Evolutionary conservation across 352 stramenopile species (phyloP).

Genomic region (Pythium graminicola): DNA sequence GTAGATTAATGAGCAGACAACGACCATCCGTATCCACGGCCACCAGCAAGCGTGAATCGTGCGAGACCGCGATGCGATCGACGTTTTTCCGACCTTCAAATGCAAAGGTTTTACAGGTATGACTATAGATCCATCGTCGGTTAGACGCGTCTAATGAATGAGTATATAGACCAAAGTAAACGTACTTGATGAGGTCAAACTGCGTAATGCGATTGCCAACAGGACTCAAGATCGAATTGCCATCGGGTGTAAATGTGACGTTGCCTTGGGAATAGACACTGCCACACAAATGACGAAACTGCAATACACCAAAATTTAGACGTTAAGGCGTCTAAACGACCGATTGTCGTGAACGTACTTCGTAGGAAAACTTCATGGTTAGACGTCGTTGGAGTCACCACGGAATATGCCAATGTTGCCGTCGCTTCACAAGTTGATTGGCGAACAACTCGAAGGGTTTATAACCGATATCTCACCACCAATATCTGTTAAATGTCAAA

Average conservation of each 20-base stretch:
- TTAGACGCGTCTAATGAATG: conserved; percentile 1
- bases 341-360: conserved; percentile 26
- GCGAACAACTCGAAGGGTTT: conserved; percentile 22
- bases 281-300: conserved; percentile 91
- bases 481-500: conserved; percentile 4
- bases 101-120: conserved; percentile 84
- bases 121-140: conserved; percentile 27
- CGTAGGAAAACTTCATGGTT: conserved; percentile 86
- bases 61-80: conserved; percentile 74
- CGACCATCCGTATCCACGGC: conserved; percentile 88
- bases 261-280: conserved; percentile 93
- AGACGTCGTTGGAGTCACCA: background rate
- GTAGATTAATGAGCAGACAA: conserved; percentile 87
- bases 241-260: conserved; percentile 89
- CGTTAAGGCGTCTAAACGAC: background rate
- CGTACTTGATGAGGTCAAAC: conserved; percentile 91
- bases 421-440: conserved; percentile 25
- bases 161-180: conserved; percentile 15
- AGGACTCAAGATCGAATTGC: conserved; percentile 88
- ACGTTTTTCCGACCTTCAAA: conserved; percentile 92
- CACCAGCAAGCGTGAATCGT: conserved; percentile 85
- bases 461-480: conserved; percentile 3
- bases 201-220: conserved; percentile 93
- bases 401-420: conserved; percentile 8
- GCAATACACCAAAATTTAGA: background rate